Percentiles rank a stretch among this genome's conserved stretches.
These are phyloP conservation scores for Leccinum subgranulosum DNA, from an alignment of 768 basidiomycete species.

Conservation along the genomic window DNA sequence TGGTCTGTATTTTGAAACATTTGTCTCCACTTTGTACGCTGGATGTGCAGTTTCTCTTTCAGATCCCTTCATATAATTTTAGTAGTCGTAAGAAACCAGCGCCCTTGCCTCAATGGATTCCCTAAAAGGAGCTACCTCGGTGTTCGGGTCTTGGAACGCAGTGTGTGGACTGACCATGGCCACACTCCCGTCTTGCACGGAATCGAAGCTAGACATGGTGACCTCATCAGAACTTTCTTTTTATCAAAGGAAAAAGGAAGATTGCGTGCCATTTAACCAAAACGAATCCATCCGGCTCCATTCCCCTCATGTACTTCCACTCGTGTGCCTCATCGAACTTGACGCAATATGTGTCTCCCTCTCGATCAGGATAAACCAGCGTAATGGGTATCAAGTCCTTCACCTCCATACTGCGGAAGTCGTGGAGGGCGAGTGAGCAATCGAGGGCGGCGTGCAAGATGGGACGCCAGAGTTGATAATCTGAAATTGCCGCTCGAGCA, in stretches of 20 bases:
- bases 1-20: too few relatives aligned
- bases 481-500: too few relatives aligned
- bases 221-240: neutral
- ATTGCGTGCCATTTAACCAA: slow-evolving; percentile 45
- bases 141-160: slow-evolving; percentile 35
- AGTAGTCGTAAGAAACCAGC: slow-evolving; percentile 27
- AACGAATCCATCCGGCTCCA: slow-evolving; percentile 43
- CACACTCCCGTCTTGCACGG: slow-evolving; percentile 33
- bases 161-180: slow-evolving; percentile 33
- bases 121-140: slow-evolving; percentile 25
- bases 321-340: slow-evolving; percentile 35
- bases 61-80: neutral
- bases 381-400: neutral
- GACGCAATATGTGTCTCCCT: slow-evolving; percentile 43
- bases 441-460: too few relatives aligned
- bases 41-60: neutral
- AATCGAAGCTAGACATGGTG: slow-evolving; percentile 28
- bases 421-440: neutral
- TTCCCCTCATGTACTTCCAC: slow-evolving; percentile 46
- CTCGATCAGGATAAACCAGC: slow-evolving; percentile 20
- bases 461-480: too few relatives aligned
- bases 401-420: neutral
- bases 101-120: slow-evolving; percentile 37
- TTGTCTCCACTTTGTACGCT: too few relatives aligned
- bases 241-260: neutral